A percentile compares a stretch with the other conserved stretches of the same genome.
Evolutionary conservation across 495 filamentous ascomycete species (phyloP).

Genomic region (Hamigera avellanea): DNA sequence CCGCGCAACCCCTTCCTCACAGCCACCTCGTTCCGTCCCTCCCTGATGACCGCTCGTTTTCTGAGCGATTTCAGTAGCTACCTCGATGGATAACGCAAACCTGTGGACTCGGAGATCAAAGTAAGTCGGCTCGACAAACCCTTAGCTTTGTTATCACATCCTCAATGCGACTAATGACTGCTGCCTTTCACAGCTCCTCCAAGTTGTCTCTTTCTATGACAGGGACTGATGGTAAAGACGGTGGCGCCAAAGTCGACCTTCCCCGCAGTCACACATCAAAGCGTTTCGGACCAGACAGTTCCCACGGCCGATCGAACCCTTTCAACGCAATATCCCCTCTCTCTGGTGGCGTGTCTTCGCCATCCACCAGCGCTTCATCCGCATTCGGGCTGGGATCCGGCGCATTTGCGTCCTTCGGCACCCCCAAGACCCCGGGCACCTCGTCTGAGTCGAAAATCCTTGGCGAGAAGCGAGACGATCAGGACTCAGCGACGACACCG

Average conservation of each 20-base stretch:
- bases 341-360: conserved; percentile 63
- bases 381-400: conserved; percentile 91
- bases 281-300: conserved; percentile 66
- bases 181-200: conserved; percentile 46
- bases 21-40: conserved; percentile 1
- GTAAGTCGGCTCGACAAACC: conserved; percentile 39
- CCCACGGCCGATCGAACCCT: conserved; percentile 73
- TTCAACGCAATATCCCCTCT: conserved; percentile 71
- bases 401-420: conserved; percentile 94
- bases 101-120: conserved; percentile 90
- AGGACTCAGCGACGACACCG: conserved; percentile 36
- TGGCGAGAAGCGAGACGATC: conserved; percentile 53
- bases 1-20: not conserved
- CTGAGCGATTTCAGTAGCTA: conserved; percentile 27
- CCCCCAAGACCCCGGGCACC: conserved; percentile 76
- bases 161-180: conserved; percentile 2
- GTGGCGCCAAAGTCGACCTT: conserved; percentile 46
- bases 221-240: conserved; percentile 45
- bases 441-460: conserved; percentile 39
- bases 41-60: conserved; percentile 32
- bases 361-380: conserved; percentile 75
- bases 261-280: conserved; percentile 56
- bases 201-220: conserved; percentile 85
- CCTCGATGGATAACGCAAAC: conserved; percentile 53
- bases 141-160: not conserved